Base-by-base conservation (phyloP, 2,329 filamentous ascomycete species). In the Trichothecium roseum region DNA sequence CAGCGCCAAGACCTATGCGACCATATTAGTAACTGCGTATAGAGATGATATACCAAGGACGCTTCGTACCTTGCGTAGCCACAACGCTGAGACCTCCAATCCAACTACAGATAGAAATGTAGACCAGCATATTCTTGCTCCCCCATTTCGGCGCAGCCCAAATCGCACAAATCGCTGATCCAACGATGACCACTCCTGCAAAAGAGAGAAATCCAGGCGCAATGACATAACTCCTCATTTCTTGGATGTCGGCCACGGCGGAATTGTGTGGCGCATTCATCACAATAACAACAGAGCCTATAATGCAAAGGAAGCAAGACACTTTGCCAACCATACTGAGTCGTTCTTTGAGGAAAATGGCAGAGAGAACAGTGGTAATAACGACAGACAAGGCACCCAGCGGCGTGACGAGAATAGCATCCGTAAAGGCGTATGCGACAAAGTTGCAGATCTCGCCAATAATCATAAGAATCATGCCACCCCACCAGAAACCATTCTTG, bases 61-160 rank as follows among this genome's bases (percentile, higher is more conserved):
- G n/a, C n/a, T n/a, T n/a, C n/a, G n/a, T 62, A 14, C 91, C 91
- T 59, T 96, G 89, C 3, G 88, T 96, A 13, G 86, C 83, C 37
- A 96, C 91, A 8, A 96, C 91, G 60, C 87, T 95, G 52, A 96
- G 66, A 2, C 88, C 91, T 44, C 91, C 91, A 41, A 96, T 78
- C 68, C 93, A 74, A 62, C 87, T 94, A 71, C 91, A 98, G 48
- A 98, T 89, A 47, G 82, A 88, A 46, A 98, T 77, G 60, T 98
- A 96, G 24, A 96, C 87, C 57, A 98, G 71, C 91, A 98, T 96
- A 52, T 84, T 89, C 69, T 86, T 89, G 64, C 94, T 95, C 33
- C 88, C 91, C 55, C 89, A 98, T 49, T 81, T 74, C 13, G 91
- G 91, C 0, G 77, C 91, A 29, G 75, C 79, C 71, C 81, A 96